Percentiles rank a stretch among this genome's conserved stretches.
These are phyloP conservation scores for Lodderomyces theae DNA, from an alignment of 1,139 yeast species.

Conservation along the genomic window DNA sequence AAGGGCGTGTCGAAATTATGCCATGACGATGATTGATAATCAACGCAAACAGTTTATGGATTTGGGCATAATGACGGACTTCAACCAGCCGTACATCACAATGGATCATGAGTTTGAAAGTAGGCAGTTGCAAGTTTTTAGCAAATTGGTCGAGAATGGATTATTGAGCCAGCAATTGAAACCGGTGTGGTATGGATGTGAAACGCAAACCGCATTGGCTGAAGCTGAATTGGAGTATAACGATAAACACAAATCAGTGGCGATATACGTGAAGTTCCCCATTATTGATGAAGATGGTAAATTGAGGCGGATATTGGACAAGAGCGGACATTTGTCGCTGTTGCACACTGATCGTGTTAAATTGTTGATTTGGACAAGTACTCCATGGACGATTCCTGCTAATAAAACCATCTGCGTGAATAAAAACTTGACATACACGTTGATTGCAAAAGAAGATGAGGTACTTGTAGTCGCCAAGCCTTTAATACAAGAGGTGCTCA, in stretches of 20 bases:
- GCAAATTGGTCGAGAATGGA: constrained; percentile 60
- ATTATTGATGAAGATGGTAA: constrained; percentile 17
- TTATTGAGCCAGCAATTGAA: constrained; percentile 79
- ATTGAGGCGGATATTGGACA: too few species aligned
- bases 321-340: too few species aligned
- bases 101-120: constrained; percentile 68
- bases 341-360: too few species aligned
- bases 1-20: constrained; percentile 63
- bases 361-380: constrained; percentile 86
- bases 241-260: constrained; percentile 64
- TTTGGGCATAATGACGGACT: constrained; percentile 83
- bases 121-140: constrained; percentile 70
- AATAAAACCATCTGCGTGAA: constrained; percentile 82
- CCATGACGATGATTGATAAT: constrained; percentile 55
- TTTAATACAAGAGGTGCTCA: constrained; percentile 31
- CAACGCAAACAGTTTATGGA: constrained; percentile 65
- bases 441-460: constrained; percentile 41
- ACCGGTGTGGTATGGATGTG: constrained; percentile 98
- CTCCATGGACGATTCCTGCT: constrained; percentile 96
- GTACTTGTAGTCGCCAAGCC: constrained; percentile 50
- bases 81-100: constrained; percentile 70
- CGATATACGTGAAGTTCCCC: constrained; percentile 73
- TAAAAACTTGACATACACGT: constrained; percentile 54
- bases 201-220: constrained; percentile 89
- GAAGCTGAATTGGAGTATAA: constrained; percentile 94